Base-by-base conservation (phyloP, 129 eudicot species). In the Centrapalus pauciflorus region DNA sequence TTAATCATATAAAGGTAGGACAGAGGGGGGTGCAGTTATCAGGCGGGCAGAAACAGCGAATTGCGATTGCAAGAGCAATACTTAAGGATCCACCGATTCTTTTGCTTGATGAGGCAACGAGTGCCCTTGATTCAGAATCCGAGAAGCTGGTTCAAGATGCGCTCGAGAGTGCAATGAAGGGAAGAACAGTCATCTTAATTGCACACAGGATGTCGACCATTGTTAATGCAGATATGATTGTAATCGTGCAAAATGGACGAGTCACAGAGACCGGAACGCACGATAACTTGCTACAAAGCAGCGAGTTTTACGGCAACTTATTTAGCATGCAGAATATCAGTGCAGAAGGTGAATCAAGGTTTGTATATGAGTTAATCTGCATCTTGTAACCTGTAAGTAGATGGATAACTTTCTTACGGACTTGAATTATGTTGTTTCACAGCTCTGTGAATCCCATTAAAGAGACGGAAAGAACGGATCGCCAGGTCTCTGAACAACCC, bases 31-130 rank as follows among this genome's bases (percentile, higher is more conserved):
- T 85, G 16, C 92, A 88, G 59, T 62, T 89, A 80, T 89, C 96
- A 30, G 94, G 94, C 2, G 96, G 94, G 64, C 96, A 89, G 76
- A 89, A 89, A 72, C 96, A 89, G 59, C 65, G 96, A 66, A 85
- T 89, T 51, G 90, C 90, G 48, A 85, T 89, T 58, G 96, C 96
- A 27, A 73, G 94, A 76, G 94, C 90, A 69, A 83, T 83, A 69
- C 50, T 89, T 29, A 89, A 89, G 80, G 69, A 89, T 67, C 90
- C 96, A 62, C 96, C 94, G 2, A 79, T 89, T 82, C 85, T 89
- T 72, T 76, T 89, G 77, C 96, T 89, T 9, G 96, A 89, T 55
- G 96, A 89, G 75, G 90, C 96, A 51, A 89, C 96, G 50, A 89
- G 96, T 70, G 90, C 94, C 65, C 94, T 89, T 13, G 96, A 89